phyloP scores from a whole-genome alignment of 2,329 filamentous ascomycete genomes.

The Neonectria ditissima region DNA sequence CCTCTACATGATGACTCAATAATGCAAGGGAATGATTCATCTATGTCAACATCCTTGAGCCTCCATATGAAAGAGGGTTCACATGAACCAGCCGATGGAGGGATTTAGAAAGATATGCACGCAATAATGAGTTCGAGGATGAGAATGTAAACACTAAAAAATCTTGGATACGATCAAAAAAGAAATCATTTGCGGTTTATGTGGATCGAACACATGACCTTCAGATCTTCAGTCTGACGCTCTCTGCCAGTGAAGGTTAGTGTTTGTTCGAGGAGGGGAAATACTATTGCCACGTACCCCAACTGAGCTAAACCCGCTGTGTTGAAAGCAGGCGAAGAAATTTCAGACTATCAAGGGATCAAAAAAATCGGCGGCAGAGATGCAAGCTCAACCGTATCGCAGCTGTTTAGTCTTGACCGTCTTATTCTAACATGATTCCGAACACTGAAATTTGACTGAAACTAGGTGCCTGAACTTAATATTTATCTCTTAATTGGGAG shows the following conservation, averaged over 20 bases:
- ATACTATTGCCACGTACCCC: neutral
- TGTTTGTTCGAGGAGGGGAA: neutral
- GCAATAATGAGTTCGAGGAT: no score
- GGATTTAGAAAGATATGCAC: no score
- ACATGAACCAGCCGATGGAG: no score
- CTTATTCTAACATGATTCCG: no score
- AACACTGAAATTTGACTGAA: no score
- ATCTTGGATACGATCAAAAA: neutral
- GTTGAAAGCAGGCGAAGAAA: neutral
- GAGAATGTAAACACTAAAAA: neutral
- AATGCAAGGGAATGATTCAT: neutral
- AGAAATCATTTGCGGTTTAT: neutral
- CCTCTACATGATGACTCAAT: no score
- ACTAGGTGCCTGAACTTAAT: no score
- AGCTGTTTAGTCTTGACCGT: no score
- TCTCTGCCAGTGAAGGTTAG: constrained; percentile 2
- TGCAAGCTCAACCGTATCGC: no score
- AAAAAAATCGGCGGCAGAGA: no score
- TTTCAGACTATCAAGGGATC: neutral
- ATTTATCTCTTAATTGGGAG: no score
- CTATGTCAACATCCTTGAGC: neutral
- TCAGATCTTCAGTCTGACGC: constrained; percentile 10
- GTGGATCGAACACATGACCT: constrained; percentile 6
- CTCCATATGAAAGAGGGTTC: neutral
- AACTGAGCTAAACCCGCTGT: constrained; percentile 6